phyloP scores from a whole-genome alignment of 495 filamentous ascomycete genomes.

The Penicillium diatomitis region DNA sequence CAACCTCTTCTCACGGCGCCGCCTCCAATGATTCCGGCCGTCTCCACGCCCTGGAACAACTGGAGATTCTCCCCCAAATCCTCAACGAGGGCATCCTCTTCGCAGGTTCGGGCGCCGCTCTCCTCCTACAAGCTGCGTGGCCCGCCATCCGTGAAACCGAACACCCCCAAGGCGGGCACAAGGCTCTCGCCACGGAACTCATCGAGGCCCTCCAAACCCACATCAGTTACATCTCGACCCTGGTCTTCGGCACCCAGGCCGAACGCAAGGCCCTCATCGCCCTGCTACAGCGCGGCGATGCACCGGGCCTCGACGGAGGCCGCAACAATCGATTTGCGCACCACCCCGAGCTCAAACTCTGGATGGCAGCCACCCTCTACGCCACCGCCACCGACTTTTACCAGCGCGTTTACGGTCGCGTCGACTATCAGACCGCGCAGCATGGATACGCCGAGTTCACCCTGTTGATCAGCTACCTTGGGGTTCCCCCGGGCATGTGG shows the following conservation, averaged over 20 bases:
- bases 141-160: conserved; percentile 22
- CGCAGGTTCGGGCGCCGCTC: conserved; percentile 27
- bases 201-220: conserved; percentile 25
- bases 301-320: conserved; percentile 17
- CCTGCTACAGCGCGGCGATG: conserved; percentile 14
- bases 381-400: conserved; percentile 36
- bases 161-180: conserved; percentile 4
- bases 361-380: conserved; percentile 34
- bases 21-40: conserved; percentile 11
- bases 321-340: conserved; percentile 19
- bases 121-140: conserved; percentile 33
- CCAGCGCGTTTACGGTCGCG: conserved; percentile 32
- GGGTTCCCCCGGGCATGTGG: conserved; percentile 22
- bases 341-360: conserved; percentile 22
- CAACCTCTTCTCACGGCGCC: neutral
- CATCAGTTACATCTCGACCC: conserved; percentile 30
- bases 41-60: conserved; percentile 24
- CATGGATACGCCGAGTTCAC: conserved; percentile 28
- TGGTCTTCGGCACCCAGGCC: conserved; percentile 28
- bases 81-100: conserved; percentile 34
- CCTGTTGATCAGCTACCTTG: conserved; percentile 21
- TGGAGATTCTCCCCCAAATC: conserved; percentile 33
- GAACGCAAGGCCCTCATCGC: conserved; percentile 27
- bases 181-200: conserved; percentile 25
- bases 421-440: conserved; percentile 30